phyloP scores from a whole-genome alignment of 306 rosid species.

The Lithocarpus polystachyus region DNA sequence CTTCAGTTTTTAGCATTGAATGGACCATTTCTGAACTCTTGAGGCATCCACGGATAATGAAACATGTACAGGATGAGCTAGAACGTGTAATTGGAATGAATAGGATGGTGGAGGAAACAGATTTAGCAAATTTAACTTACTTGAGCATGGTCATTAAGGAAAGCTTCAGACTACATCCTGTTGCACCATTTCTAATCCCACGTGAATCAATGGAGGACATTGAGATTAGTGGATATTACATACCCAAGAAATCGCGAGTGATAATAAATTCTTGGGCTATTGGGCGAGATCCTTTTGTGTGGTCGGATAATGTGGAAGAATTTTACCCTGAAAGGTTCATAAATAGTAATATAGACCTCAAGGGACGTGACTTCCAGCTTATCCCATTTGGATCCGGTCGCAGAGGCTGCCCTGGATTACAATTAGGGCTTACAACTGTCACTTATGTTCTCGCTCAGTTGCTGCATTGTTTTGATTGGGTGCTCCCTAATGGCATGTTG shows the following conservation, averaged over 20 bases:
- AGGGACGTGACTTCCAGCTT: constrained; percentile 31
- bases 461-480: constrained; percentile 44
- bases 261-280: constrained; percentile 36
- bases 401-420: constrained; percentile 40
- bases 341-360: constrained; percentile 9
- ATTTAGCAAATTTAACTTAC: constrained; percentile 28
- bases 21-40: constrained; percentile 49
- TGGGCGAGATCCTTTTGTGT: constrained; percentile 34
- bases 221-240: constrained; percentile 29
- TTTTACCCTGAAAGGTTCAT: constrained; percentile 49
- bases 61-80: constrained; percentile 43
- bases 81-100: constrained; percentile 24
- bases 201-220: constrained; percentile 29
- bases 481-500: constrained; percentile 20
- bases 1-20: neutral
- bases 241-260: constrained; percentile 29
- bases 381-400: constrained; percentile 53
- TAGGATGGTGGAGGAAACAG: constrained; percentile 34
- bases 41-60: constrained; percentile 36
- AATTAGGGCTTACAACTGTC: constrained; percentile 31
- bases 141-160: constrained; percentile 45
- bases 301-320: constrained; percentile 34
- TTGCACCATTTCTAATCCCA: constrained; percentile 31
- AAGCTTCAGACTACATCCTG: constrained; percentile 34
- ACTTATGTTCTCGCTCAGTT: constrained; percentile 33